Evolutionary conservation across 129 eudicot genomes (phyloP).

Genomic region (Mikania micrantha): DNA sequence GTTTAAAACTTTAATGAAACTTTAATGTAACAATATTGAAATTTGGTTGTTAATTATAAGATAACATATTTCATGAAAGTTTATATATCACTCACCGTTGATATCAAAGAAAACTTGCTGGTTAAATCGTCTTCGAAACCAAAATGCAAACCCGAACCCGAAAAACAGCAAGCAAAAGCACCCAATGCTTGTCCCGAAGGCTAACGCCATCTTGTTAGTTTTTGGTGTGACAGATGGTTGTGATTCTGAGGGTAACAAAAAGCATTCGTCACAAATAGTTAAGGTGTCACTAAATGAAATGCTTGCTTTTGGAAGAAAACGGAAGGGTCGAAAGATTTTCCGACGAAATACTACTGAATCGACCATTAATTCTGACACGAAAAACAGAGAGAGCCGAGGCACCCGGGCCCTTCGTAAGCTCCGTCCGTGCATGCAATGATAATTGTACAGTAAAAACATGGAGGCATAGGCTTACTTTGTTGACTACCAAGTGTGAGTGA

Average conservation of each 20-base stretch:
- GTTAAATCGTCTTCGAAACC: conserved; percentile 83
- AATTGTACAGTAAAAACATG: not conserved
- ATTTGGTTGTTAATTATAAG: no score
- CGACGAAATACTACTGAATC: no score
- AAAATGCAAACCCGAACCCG: conserved; percentile 68
- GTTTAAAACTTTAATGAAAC: no score
- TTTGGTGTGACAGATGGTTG: conserved; percentile 44
- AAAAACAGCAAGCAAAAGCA: conserved; percentile 70
- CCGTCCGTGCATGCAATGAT: not conserved
- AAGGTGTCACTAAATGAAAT: no score
- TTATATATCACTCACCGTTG: conserved; percentile 39
- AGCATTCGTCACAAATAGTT: no score
- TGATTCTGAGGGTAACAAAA: conserved; percentile 29
- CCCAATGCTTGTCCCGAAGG: conserved; percentile 80
- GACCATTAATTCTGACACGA: no score
- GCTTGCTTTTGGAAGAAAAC: no score
- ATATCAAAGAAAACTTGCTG: conserved; percentile 81
- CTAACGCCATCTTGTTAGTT: conserved; percentile 74
- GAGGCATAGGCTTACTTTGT: conserved; percentile 42
- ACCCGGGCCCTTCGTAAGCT: no score
- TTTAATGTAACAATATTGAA: no score
- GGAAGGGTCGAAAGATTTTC: no score
- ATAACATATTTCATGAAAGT: no score
- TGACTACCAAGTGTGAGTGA: conserved; percentile 43
- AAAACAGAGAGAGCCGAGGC: no score